These are phyloP conservation scores for Pseudevernia furfuracea DNA, from an alignment of 495 filamentous ascomycete genomes.

Conservation along the genomic window DNA sequence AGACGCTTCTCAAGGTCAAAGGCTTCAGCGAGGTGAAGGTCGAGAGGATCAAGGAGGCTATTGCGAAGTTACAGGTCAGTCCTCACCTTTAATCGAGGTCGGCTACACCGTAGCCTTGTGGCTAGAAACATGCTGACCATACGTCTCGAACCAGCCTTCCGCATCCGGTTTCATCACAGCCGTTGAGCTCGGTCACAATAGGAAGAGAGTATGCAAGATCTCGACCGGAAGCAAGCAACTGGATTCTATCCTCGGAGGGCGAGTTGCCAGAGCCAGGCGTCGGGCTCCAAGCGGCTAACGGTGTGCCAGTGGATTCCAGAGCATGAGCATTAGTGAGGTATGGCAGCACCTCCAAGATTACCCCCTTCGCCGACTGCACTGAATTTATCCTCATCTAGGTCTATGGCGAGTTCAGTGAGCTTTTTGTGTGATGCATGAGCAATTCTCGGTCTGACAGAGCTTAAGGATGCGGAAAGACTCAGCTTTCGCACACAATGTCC, in stretches of 20 bases:
- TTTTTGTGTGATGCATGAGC: neutral
- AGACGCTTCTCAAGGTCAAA: conserved; percentile 63
- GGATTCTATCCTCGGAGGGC: conserved; percentile 64
- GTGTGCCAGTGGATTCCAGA: conserved; percentile 59
- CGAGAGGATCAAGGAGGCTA: conserved; percentile 73
- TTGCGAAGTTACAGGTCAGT: conserved; percentile 59
- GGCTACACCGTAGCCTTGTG: neutral
- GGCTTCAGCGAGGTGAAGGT: conserved; percentile 78
- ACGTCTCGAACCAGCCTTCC: conserved; percentile 43
- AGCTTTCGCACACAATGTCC: conserved; percentile 62
- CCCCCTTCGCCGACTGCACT: neutral
- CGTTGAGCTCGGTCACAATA: conserved; percentile 59
- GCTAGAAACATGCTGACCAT: conserved; percentile 4
- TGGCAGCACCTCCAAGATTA: conserved; percentile 15
- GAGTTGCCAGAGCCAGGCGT: conserved; percentile 16
- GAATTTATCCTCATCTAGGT: conserved; percentile 26
- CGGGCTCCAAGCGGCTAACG: conserved; percentile 13
- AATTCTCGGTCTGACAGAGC: neutral
- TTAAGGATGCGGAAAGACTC: conserved; percentile 63
- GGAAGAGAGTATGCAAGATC: conserved; percentile 61
- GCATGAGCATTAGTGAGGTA: conserved; percentile 72
- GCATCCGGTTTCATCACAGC: conserved; percentile 68
- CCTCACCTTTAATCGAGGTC: neutral
- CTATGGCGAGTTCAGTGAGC: conserved; percentile 61
- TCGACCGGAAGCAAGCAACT: conserved; percentile 72